Evolutionary conservation across 768 basidiomycete genomes (phyloP).

Genomic region (Leccinellum albellum): DNA sequence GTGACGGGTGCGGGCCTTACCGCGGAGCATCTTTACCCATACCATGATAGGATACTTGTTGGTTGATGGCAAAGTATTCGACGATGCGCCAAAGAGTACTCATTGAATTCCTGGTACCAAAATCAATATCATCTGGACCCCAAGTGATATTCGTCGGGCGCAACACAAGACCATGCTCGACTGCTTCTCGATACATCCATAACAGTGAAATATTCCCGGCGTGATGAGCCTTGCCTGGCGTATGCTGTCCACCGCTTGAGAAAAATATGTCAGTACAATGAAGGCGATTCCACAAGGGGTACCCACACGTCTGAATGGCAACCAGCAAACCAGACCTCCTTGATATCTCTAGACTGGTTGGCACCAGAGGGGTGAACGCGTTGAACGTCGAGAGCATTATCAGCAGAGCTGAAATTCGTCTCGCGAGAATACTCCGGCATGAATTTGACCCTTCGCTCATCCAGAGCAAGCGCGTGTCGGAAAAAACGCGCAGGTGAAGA

Average conservation of each 20-base stretch:
- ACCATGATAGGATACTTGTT: conserved; percentile 1
- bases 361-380: neutral
- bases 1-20: neutral
- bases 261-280: neutral
- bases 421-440: conserved; percentile 10
- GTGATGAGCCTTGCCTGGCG: neutral
- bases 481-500: conserved; percentile 41
- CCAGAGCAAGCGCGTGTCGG: neutral
- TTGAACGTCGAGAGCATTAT: neutral
- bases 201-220: neutral
- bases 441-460: neutral
- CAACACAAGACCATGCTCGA: conserved; percentile 2
- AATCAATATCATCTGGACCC: conserved; percentile 15
- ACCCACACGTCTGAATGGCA: conserved; percentile 23
- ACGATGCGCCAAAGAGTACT: neutral
- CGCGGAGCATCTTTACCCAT: conserved; percentile 2
- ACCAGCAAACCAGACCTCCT: neutral
- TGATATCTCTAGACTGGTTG: conserved; percentile 38
- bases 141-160: conserved; percentile 13
- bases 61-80: conserved; percentile 12
- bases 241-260: conserved; percentile 9
- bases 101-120: conserved; percentile 13
- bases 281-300: neutral
- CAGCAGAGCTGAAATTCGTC: conserved; percentile 14
- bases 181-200: neutral